These are phyloP conservation scores for Lepiota venenata DNA, from an alignment of 768 basidiomycete genomes.

Conservation along the genomic window DNA sequence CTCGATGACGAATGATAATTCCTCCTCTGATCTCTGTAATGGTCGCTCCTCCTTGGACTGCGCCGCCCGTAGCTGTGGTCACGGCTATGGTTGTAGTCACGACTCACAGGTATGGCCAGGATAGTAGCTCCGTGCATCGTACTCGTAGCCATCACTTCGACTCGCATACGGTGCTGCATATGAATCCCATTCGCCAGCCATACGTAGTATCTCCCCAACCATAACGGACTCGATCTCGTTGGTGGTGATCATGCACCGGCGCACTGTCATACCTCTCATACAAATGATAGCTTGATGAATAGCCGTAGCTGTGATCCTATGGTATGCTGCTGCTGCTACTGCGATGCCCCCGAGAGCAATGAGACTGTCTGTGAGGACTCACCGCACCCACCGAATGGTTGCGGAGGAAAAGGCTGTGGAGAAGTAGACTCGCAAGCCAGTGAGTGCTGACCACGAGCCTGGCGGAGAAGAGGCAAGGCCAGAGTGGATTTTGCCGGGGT, in stretches of 20 bases:
- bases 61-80: background rate
- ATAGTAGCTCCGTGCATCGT: constrained; percentile 10
- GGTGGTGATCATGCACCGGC: too few species aligned
- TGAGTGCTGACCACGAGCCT: too few species aligned
- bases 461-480: background rate
- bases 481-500: too few species aligned
- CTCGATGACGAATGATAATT: background rate
- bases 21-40: constrained; percentile 1
- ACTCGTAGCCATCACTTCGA: constrained; percentile 4
- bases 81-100: constrained; percentile 7
- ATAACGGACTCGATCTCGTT: too few species aligned
- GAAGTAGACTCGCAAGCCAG: too few species aligned
- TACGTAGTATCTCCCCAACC: too few species aligned
- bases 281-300: background rate
- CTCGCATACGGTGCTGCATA: background rate
- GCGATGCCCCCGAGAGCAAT: background rate
- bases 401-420: background rate
- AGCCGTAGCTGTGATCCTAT: background rate
- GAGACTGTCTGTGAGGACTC: background rate
- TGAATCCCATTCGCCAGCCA: too few species aligned
- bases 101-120: constrained; percentile 4
- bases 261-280: too few species aligned
- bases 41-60: background rate
- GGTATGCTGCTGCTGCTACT: too few species aligned
- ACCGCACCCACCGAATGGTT: constrained; percentile 2